Evolutionary conservation across 352 stramenopile species (phyloP), one percentile per base, ranked within the genome.

Genomic region (Phytophthora foliorum): DNA sequence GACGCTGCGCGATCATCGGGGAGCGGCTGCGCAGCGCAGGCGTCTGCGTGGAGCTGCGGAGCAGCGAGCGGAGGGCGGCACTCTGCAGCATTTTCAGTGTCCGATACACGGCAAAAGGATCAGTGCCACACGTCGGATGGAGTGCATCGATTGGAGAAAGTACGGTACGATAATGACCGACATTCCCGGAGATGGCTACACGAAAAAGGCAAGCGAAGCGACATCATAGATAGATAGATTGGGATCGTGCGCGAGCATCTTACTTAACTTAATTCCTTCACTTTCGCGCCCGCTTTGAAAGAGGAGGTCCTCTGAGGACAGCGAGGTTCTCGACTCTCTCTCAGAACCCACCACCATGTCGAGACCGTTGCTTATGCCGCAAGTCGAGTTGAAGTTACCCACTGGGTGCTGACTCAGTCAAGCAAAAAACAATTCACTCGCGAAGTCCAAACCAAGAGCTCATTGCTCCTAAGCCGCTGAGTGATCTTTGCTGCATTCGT

Each of bases 31-130:
- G 49, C 34, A 64, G 48, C 19, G 42, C 63, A 17, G 63, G 62
- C 41, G 63, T 22, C 32, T 65, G 61, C 24, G 48, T 32, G 13
- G 67, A 51, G 65, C 62, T 59, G 53, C 51, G 58, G 39, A 79
- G 63, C 38, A 81, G 38, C 58, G 70, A 77, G 55, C 74, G 74
- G 27, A 73, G 24, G 31, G 69, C 61, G 53, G 52, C 42, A 66
- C 68, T 72, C 11, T 66, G 62, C 22, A 80, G 25, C 72, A 80
- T 77, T 4, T 39, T 60, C n/a, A 1, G 32, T 25, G n/a, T 34
- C 31, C 8, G 29, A 34, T 13, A 36, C 14, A 21, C 27, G 41
- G 19, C 31, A 17, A 17, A 45, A 42, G 14, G 29, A 54, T 46
- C 4, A 52, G 31, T 50, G 50, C 65, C 63, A 72, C 64, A 72